These are phyloP conservation scores for Xerocomus subilludens DNA, from an alignment of 1,284 basidiomycete genomes.

Conservation along the genomic window DNA sequence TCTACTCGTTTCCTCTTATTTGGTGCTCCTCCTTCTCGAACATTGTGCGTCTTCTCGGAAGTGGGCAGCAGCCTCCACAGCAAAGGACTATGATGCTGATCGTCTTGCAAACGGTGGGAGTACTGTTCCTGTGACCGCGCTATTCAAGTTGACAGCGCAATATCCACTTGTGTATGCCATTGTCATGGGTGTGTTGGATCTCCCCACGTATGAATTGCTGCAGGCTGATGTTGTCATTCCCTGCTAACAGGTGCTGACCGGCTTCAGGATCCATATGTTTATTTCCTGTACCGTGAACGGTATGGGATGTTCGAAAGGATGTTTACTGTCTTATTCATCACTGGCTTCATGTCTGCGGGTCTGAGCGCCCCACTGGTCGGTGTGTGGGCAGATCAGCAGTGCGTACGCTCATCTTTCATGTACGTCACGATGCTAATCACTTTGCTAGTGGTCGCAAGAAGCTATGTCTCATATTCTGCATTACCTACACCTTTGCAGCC, in stretches of 20 bases:
- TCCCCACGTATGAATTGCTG: neutral
- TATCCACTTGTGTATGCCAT: slow-evolving; percentile 76
- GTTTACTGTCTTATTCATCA: slow-evolving; percentile 76
- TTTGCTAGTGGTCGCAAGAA: slow-evolving; percentile 66
- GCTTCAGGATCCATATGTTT: slow-evolving; percentile 82
- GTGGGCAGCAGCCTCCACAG: slow-evolving; percentile 37
- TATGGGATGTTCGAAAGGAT: slow-evolving; percentile 71
- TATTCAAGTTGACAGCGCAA: slow-evolving; percentile 62
- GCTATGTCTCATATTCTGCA: slow-evolving; percentile 74
- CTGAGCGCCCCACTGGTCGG: slow-evolving; percentile 75
- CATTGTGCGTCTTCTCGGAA: slow-evolving; percentile 56
- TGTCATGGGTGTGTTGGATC: slow-evolving; percentile 69
- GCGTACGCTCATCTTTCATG: slow-evolving; percentile 44
- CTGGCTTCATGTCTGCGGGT: slow-evolving; percentile 76
- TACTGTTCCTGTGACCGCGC: slow-evolving; percentile 40
- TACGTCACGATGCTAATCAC: slow-evolving; percentile 3
- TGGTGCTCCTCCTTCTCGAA: slow-evolving; percentile 62
- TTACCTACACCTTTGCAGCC: slow-evolving; percentile 68
- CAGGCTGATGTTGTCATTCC: slow-evolving; percentile 14
- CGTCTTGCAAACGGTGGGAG: slow-evolving; percentile 55
- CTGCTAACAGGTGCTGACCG: slow-evolving; percentile 70
- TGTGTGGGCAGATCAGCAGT: slow-evolving; percentile 81
- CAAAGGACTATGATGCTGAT: slow-evolving; percentile 47
- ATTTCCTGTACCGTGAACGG: slow-evolving; percentile 76
- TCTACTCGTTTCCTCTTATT: slow-evolving; percentile 60